phyloP scores from a whole-genome alignment of 192 early-diverging fungal species.

The Radiomyces spectabilis region DNA sequence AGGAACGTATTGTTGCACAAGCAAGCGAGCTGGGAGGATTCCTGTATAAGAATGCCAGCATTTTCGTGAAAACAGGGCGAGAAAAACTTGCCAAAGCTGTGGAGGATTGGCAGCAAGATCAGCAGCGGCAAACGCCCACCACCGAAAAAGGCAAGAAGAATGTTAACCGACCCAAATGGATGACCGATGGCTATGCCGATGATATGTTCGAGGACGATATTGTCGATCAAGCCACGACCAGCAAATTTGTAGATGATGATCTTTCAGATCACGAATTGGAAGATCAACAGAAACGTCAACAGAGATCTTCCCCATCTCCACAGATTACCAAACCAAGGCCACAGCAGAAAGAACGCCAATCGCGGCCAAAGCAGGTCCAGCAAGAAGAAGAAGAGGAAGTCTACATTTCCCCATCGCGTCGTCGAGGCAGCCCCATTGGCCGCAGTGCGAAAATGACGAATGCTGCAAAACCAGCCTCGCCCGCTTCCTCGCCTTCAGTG shows the following conservation, averaged over 20 bases:
- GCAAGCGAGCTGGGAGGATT: slow-evolving; percentile 52
- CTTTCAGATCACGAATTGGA: neutral
- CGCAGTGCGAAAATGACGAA: too few relatives aligned
- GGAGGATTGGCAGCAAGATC: slow-evolving; percentile 39
- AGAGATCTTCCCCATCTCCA: neutral
- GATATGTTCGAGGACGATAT: slow-evolving; percentile 4
- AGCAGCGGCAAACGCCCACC: slow-evolving; percentile 18
- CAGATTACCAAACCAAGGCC: too few relatives aligned
- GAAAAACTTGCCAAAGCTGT: slow-evolving; percentile 54
- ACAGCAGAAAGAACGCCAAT: slow-evolving; percentile 14
- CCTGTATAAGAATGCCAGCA: slow-evolving; percentile 62
- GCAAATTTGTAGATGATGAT: too few relatives aligned
- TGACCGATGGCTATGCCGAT: slow-evolving; percentile 14
- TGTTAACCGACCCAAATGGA: slow-evolving; percentile 28
- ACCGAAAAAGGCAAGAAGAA: slow-evolving; percentile 10
- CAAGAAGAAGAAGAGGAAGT: slow-evolving; percentile 23
- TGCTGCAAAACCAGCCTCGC: neutral
- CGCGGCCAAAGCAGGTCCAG: slow-evolving; percentile 12
- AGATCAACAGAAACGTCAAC: neutral
- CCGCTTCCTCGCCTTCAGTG: neutral
- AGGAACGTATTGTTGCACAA: slow-evolving; percentile 43
- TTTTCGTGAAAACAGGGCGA: slow-evolving; percentile 50
- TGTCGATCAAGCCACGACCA: neutral
- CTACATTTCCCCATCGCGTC: slow-evolving; percentile 32
- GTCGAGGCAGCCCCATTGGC: slow-evolving; percentile 2